Evolutionary conservation across 108 stramenopile species (phyloP).

Genomic region (Conticribra weissflogii): DNA sequence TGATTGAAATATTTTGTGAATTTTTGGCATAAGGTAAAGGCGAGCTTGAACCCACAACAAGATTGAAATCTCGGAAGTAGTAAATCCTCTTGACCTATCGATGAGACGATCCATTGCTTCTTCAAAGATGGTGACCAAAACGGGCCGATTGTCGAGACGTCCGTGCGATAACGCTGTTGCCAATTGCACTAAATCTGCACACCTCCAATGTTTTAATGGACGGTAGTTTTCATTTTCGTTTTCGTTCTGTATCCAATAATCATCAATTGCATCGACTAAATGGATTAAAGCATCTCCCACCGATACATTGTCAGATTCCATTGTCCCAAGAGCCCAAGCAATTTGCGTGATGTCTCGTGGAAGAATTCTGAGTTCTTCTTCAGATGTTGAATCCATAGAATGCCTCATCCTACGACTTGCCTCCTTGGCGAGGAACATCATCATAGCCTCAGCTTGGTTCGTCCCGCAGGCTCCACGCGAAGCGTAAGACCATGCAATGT

Average conservation of each 20-base stretch:
- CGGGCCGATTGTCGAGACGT: conserved; percentile 63
- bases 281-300: conserved; percentile 62
- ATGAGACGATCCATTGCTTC: conserved; percentile 58
- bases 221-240: conserved; percentile 30
- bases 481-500: conserved; percentile 83
- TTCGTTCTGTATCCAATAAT: conserved; percentile 43
- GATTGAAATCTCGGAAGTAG: conserved; percentile 70
- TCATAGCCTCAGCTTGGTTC: conserved; percentile 47
- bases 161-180: conserved; percentile 72
- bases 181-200: conserved; percentile 76
- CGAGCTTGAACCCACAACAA: conserved; percentile 83
- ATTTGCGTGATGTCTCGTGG: conserved; percentile 76
- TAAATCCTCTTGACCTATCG: conserved; percentile 30
- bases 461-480: conserved; percentile 63
- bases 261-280: conserved; percentile 63
- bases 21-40: conserved; percentile 57
- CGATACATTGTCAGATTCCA: conserved; percentile 74
- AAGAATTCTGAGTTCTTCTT: conserved; percentile 30
- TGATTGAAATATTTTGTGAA: conserved; percentile 54
- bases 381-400: background rate
- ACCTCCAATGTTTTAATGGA: conserved; percentile 61
- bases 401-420: conserved; percentile 35
- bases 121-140: conserved; percentile 60
- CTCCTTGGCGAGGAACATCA: conserved; percentile 60
- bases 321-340: conserved; percentile 77